phyloP scores from a whole-genome alignment of 345 rosid species.

The Camelina sativa region DNA sequence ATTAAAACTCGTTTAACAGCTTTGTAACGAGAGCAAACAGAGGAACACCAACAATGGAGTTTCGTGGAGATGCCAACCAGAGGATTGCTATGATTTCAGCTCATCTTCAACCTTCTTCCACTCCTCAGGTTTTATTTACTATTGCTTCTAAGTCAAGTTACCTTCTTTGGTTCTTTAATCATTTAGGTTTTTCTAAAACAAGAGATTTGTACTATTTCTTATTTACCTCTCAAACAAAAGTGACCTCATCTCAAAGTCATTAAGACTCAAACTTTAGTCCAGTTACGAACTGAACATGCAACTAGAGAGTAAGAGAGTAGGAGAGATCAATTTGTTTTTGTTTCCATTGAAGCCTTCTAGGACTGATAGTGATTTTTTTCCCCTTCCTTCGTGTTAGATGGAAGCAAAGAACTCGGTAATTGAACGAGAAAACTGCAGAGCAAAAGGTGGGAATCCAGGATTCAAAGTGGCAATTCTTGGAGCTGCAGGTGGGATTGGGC shows the following conservation, averaged over 20 bases:
- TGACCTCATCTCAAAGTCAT: background rate
- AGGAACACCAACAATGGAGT: conserved; percentile 51
- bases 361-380: background rate
- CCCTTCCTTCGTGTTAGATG: conserved; percentile 42
- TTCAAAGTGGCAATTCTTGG: conserved; percentile 83
- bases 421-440: conserved; percentile 59
- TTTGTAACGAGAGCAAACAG: conserved; percentile 21
- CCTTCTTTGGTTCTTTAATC: conserved; percentile 13
- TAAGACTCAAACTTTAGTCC: conserved; percentile 1
- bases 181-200: background rate
- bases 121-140: conserved; percentile 51
- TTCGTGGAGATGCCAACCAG: conserved; percentile 50
- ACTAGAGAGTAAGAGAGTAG: background rate
- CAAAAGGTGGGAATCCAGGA: conserved; percentile 76
- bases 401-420: conserved; percentile 49
- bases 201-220: too few relatives aligned
- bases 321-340: background rate
- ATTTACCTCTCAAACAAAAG: too few relatives aligned
- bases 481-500: conserved; percentile 87
- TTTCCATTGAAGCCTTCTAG: conserved; percentile 1
- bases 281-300: background rate
- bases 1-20: conserved; percentile 13
- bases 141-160: conserved; percentile 30
- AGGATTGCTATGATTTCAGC: conserved; percentile 68
- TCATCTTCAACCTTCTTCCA: conserved; percentile 61